Conservation (phyloP, 2,329 filamentous ascomycete genomes). For the Paracorniculantispora psalliotae region DNA sequence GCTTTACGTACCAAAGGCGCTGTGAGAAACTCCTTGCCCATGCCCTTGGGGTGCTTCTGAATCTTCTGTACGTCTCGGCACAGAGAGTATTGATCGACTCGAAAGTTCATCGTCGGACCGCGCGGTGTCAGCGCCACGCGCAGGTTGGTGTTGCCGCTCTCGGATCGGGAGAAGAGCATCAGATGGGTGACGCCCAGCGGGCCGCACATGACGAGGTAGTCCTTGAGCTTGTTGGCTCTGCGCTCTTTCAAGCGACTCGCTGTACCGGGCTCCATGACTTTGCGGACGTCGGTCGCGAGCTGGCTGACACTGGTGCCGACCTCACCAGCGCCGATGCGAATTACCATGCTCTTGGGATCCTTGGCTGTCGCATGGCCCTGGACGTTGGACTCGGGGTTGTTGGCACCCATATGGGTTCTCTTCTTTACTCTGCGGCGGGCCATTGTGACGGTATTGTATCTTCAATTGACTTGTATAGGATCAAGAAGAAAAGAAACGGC, state of each 20-base stretch:
- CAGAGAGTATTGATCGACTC: conserved; percentile 90
- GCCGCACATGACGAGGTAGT: conserved; percentile 94
- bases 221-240: conserved; percentile 78
- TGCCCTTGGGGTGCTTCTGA: conserved; percentile 75
- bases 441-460: conserved; percentile 46
- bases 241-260: conserved; percentile 85
- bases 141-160: conserved; percentile 86
- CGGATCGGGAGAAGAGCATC: conserved; percentile 85
- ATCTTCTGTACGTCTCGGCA: conserved; percentile 84
- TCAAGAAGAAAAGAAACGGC: neutral
- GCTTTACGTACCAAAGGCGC: conserved; percentile 63
- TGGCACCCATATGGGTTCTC: conserved; percentile 73
- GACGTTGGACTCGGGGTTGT: conserved; percentile 52
- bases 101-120: conserved; percentile 89
- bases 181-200: conserved; percentile 90
- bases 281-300: conserved; percentile 82
- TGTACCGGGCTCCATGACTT: conserved; percentile 94
- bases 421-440: conserved; percentile 80
- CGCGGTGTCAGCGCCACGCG: conserved; percentile 81
- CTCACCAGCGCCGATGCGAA: conserved; percentile 90
- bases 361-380: conserved; percentile 59
- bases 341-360: conserved; percentile 94
- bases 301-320: conserved; percentile 89
- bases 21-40: conserved; percentile 78
- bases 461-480: neutral